phyloP scores from a whole-genome alignment of 768 basidiomycete species.

The Hericium alpestre region DNA sequence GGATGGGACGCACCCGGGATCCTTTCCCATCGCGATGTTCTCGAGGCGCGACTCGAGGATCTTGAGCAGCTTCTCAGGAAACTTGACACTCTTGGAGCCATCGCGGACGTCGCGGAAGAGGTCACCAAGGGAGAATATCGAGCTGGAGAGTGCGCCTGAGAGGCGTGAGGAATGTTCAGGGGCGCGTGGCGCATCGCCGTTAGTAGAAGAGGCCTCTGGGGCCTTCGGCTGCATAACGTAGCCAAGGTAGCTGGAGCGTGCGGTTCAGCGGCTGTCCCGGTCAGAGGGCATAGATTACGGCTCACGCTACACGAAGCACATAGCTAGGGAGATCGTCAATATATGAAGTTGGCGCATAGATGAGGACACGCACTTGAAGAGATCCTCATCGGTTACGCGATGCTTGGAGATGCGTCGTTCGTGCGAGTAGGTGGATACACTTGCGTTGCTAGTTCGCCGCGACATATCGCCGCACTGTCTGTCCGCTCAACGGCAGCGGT shows the following conservation, averaged over 20 bases:
- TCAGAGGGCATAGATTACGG: not conserved
- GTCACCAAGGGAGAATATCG: conserved; percentile 56
- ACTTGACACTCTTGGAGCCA: conserved; percentile 78
- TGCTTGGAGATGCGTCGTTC: conserved; percentile 67
- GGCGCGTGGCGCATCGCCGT: conserved; percentile 26
- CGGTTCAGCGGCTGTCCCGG: not conserved
- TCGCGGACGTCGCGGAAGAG: conserved; percentile 71
- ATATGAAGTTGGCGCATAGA: not conserved
- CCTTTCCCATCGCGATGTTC: conserved; percentile 88
- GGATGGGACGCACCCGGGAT: conserved; percentile 57
- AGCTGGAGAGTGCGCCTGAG: conserved; percentile 47
- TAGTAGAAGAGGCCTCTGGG: conserved; percentile 15
- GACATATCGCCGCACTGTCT: conserved; percentile 32
- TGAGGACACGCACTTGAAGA: conserved; percentile 62
- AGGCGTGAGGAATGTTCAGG: conserved; percentile 62
- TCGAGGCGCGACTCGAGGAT: conserved; percentile 83
- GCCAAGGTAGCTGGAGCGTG: conserved; percentile 48
- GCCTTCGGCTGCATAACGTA: conserved; percentile 60
- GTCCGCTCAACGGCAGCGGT: too few species aligned
- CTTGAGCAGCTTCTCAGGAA: conserved; percentile 89
- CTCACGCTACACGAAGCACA: conserved; percentile 77
- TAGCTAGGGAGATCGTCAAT: conserved; percentile 37
- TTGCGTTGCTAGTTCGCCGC: conserved; percentile 58
- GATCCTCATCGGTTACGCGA: conserved; percentile 74
- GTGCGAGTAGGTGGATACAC: conserved; percentile 37